Evolutionary conservation across 2,329 filamentous ascomycete species (phyloP).

Genomic region (Fusarium sp.): DNA sequence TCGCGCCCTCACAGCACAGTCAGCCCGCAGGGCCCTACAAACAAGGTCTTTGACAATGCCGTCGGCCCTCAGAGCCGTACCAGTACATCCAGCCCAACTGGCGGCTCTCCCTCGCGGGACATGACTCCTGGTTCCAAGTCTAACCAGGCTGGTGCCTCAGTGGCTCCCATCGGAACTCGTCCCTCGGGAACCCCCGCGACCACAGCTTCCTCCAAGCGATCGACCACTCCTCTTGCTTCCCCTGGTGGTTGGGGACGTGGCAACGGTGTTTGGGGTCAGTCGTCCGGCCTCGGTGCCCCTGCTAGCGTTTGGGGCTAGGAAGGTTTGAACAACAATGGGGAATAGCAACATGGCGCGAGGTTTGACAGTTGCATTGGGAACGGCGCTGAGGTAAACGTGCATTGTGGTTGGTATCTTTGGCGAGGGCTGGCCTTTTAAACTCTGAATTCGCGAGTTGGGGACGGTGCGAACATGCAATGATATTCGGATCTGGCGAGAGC

Average conservation of each 20-base stretch:
- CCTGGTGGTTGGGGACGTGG: slow-evolving; percentile 86
- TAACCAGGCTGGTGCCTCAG: slow-evolving; percentile 71
- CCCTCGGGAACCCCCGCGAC: slow-evolving; percentile 73
- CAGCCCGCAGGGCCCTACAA: slow-evolving; percentile 76
- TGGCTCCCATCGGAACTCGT: slow-evolving; percentile 94
- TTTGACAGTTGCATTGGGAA: slow-evolving; percentile 47
- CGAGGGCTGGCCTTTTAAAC: slow-evolving; percentile 22
- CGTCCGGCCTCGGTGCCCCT: slow-evolving; percentile 85
- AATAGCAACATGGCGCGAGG: slow-evolving; percentile 27
- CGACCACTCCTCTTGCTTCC: slow-evolving; percentile 93
- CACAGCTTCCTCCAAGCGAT: slow-evolving; percentile 76
- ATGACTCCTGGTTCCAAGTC: slow-evolving; percentile 69
- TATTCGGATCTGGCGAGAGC: slow-evolving; percentile 42
- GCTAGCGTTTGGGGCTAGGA: slow-evolving; percentile 92
- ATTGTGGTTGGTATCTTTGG: slow-evolving; percentile 43
- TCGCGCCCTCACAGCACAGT: slow-evolving; percentile 87
- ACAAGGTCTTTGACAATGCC: slow-evolving; percentile 74
- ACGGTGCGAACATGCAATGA: slow-evolving; percentile 26
- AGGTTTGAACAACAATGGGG: background rate
- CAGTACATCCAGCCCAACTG: slow-evolving; percentile 85
- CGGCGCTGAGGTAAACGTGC: slow-evolving; percentile 49
- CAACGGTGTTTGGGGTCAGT: slow-evolving; percentile 87
- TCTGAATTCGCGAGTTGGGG: slow-evolving; percentile 21
- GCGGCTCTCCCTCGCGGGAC: slow-evolving; percentile 82
- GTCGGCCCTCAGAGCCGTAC: slow-evolving; percentile 77